A percentile compares a stretch with the other conserved stretches of the same genome.
Evolutionary conservation across 2,329 filamentous ascomycete genomes (phyloP).

Genomic region (Clonostachys chloroleuca): DNA sequence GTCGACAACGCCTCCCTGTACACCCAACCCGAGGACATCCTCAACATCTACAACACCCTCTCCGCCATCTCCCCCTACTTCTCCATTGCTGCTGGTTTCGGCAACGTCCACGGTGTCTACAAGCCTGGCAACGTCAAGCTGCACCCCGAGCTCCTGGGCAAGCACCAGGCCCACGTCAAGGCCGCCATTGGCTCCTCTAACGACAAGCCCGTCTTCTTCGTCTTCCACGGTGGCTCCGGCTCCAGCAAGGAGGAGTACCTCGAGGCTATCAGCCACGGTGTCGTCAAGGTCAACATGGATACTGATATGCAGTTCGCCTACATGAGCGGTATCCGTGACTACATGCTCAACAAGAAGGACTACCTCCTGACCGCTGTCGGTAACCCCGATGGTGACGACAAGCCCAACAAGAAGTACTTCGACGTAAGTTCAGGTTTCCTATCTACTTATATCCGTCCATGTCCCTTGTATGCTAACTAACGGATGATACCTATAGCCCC

Average conservation of each 20-base stretch:
- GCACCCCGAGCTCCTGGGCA: constrained; percentile 89
- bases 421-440: constrained; percentile 36
- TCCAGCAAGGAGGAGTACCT: constrained; percentile 87
- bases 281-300: constrained; percentile 99
- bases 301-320: constrained; percentile 98
- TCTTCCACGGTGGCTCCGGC: constrained; percentile 98
- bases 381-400: constrained; percentile 92
- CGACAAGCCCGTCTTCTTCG: constrained; percentile 95
- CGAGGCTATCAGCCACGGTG: constrained; percentile 85
- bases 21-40: constrained; percentile 96
- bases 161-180: constrained; percentile 92
- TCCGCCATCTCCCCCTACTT: constrained; percentile 89
- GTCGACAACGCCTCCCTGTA: constrained; percentile 97
- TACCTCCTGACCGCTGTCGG: constrained; percentile 85
- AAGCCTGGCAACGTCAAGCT: constrained; percentile 97
- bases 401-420: constrained; percentile 98
- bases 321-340: constrained; percentile 88
- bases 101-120: constrained; percentile 99
- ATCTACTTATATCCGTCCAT: background rate
- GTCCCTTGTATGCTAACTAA: constrained; percentile 1
- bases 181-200: constrained; percentile 68
- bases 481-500: constrained; percentile 49
- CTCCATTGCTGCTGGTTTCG: constrained; percentile 96
- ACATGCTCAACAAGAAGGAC: constrained; percentile 89
- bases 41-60: constrained; percentile 84